Base-by-base conservation (phyloP, 768 basidiomycete genomes). In the Boletus huronensis region DNA sequence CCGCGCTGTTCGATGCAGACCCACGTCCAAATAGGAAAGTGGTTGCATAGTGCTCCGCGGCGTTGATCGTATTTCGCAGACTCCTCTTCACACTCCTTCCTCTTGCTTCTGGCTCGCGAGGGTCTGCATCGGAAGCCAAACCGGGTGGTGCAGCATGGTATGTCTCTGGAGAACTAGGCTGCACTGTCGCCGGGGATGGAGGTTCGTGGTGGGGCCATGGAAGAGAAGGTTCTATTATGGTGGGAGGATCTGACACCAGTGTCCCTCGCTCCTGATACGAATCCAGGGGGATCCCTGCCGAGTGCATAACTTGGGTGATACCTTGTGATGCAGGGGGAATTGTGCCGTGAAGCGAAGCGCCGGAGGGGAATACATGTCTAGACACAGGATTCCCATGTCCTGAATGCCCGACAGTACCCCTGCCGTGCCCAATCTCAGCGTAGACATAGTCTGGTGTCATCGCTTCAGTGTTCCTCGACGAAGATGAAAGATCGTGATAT, bases 401-500 rank as follows among this genome's bases (percentile, higher is more conserved):
- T 26, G 58, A 54, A 39, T 57, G 64, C 23, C 57, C 57, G 8
- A 45, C 61, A 19, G 78, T 72, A 6, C 85, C 86, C 28, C 85
- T 78, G 4, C 86, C 87, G 63, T 88, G 87, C 3, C 86, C 87
- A 55, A 88, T 85, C 65, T 91, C 89, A 6, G 88, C 86, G 57
- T 79, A 88, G 59, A 85, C 78, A 48, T 88, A 77, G 61, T 90
- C 88, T 23, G 87, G 88, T 16, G 87, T 90, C 65, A 83, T 70
- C 17, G 81, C 78, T 40, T 85, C 84, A 55, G 77, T 77, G 59
- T 74, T 74, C 49, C 75, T 68, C 38, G 76, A 72, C 0, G 76
- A 71, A n/a, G 72, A 63, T 16, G 64, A 65, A 10, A 73, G 61
- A 25, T 79, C 79, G 38, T 82, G 77, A 62, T 83, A 84, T 26